A percentile compares a stretch with the other conserved stretches of the same genome.
phyloP scores from a whole-genome alignment of 140 eudicot species.

The Bidens hawaiensis region DNA sequence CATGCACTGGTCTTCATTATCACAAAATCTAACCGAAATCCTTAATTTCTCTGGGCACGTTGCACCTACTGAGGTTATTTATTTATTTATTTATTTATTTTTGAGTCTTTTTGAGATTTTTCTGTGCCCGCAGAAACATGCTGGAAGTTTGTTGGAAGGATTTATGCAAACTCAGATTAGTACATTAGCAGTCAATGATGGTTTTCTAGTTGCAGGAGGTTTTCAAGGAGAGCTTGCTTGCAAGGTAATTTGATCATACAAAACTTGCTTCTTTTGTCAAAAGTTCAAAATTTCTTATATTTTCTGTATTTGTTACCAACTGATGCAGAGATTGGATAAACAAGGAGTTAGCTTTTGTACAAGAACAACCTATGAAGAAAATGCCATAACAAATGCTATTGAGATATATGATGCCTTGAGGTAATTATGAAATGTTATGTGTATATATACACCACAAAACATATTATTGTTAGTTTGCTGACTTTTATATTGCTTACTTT shows the following conservation, averaged over 20 bases:
- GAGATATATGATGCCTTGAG: slow-evolving; percentile 64
- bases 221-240: slow-evolving; percentile 11
- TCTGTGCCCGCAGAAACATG: background rate
- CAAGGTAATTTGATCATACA: background rate
- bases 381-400: slow-evolving; percentile 86
- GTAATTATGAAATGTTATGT: slow-evolving; percentile 29
- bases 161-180: slow-evolving; percentile 11
- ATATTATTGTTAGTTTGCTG: background rate
- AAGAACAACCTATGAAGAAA: slow-evolving; percentile 62
- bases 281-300: background rate
- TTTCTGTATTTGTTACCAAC: background rate
- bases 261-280: background rate
- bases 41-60: slow-evolving; percentile 65
- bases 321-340: slow-evolving; percentile 61
- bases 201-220: slow-evolving; percentile 1
- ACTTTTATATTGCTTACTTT: background rate
- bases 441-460: background rate
- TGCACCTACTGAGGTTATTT: slow-evolving; percentile 59
- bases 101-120: background rate
- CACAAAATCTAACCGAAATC: slow-evolving; percentile 49
- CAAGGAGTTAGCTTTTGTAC: slow-evolving; percentile 47
- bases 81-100: background rate
- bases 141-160: slow-evolving; percentile 15
- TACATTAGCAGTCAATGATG: slow-evolving; percentile 6
- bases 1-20: slow-evolving; percentile 69